A percentile compares a stretch with the other conserved stretches of the same genome.
Conservation (phyloP, 2,329 filamentous ascomycete genomes). For the Myriosclerotinia duriaeana region DNA sequence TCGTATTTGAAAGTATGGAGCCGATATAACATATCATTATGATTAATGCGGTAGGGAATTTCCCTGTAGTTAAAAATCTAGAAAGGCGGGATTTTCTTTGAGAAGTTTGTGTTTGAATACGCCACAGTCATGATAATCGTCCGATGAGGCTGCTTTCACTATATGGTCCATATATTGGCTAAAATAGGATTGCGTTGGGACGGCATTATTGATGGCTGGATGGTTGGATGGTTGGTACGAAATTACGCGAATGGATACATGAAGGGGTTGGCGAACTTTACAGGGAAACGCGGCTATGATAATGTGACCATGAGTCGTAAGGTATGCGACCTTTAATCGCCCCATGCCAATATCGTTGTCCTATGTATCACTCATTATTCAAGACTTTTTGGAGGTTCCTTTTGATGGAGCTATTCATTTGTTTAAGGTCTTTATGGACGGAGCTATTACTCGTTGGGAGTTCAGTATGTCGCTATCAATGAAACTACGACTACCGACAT, state of each 20-base stretch:
- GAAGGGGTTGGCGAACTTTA: slow-evolving; percentile 13
- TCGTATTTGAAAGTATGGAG: slow-evolving; percentile 1
- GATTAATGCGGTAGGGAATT: slow-evolving; percentile 16
- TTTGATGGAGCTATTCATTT: neutral
- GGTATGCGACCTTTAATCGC: slow-evolving; percentile 2
- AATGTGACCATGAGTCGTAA: neutral
- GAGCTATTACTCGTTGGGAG: neutral
- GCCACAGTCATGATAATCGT: slow-evolving; percentile 15
- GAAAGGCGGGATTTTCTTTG: slow-evolving; percentile 15
- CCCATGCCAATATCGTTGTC: neutral
- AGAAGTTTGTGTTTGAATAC: neutral
- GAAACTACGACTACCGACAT: neutral
- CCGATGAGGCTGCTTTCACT: slow-evolving; percentile 9
- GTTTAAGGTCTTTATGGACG: neutral
- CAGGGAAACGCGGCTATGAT: slow-evolving; percentile 13
- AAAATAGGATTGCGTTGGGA: neutral
- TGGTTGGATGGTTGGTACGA: neutral
- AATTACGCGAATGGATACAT: slow-evolving; percentile 18
- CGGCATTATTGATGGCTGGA: neutral
- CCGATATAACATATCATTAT: slow-evolving; percentile 7
- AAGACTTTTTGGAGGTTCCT: neutral
- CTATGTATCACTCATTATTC: neutral
- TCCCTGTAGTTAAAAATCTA: slow-evolving; percentile 5
- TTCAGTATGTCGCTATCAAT: neutral
- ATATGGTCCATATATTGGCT: neutral